These are phyloP conservation scores for Trypanosoma grayi DNA, from an alignment of 208 protist genomes.

Conservation along the genomic window DNA sequence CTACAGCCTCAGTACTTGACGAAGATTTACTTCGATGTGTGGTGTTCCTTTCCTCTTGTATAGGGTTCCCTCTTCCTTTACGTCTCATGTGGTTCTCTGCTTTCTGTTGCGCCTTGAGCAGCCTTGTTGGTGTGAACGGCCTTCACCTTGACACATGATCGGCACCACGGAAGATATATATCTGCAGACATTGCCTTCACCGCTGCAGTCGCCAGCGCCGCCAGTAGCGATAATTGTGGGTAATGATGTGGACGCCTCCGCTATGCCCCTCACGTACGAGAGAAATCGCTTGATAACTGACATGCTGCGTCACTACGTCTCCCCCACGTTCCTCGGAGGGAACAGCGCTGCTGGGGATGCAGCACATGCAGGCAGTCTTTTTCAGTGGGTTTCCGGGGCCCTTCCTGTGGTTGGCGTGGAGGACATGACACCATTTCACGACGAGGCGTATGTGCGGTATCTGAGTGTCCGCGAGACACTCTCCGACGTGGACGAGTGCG, in stretches of 20 bases:
- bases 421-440: slow-evolving; percentile 41
- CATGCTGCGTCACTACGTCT: slow-evolving; percentile 44
- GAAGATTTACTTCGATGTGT: no score
- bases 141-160: no score
- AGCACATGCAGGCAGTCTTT: slow-evolving; percentile 17
- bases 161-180: not conserved
- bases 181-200: not conserved
- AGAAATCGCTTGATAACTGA: slow-evolving; percentile 38
- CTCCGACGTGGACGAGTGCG: slow-evolving; percentile 38
- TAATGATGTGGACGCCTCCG: slow-evolving; percentile 34
- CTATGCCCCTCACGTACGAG: slow-evolving; percentile 34
- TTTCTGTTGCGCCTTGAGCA: no score
- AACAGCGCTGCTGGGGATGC: not conserved
- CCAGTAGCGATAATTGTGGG: slow-evolving; percentile 39
- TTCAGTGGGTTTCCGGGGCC: slow-evolving; percentile 28
- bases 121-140: no score
- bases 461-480: slow-evolving; percentile 38
- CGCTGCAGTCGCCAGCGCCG: not conserved
- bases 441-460: slow-evolving; percentile 37
- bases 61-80: no score
- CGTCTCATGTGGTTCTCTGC: no score
- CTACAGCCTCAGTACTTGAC: no score
- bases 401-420: slow-evolving; percentile 34
- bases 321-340: slow-evolving; percentile 19
- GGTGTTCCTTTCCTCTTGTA: no score